Evolutionary conservation across 2,329 filamentous ascomycete genomes (phyloP).

Genomic region (Periconia macrospinosa): DNA sequence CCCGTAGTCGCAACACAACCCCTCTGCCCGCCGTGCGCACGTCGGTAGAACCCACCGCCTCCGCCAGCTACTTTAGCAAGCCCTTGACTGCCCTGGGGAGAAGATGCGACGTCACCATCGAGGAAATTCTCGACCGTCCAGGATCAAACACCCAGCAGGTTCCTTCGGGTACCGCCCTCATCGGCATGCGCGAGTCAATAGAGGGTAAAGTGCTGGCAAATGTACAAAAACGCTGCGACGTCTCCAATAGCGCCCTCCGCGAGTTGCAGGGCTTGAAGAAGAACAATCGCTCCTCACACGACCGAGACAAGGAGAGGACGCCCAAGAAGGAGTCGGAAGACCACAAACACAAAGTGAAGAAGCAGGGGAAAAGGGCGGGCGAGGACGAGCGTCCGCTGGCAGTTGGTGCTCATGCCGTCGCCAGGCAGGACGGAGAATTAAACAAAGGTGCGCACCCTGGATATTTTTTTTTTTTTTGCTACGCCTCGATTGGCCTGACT

Average conservation of each 20-base stretch:
- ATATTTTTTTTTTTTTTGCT: neutral
- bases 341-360: conserved; percentile 47
- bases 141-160: conserved; percentile 55
- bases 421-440: conserved; percentile 66
- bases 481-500: conserved; percentile 2
- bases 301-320: conserved; percentile 52
- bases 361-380: conserved; percentile 78
- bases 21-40: conserved; percentile 62
- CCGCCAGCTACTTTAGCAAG: conserved; percentile 67
- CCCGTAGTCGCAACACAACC: conserved; percentile 75
- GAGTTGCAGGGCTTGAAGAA: conserved; percentile 68
- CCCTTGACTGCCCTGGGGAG: conserved; percentile 56
- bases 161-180: conserved; percentile 64
- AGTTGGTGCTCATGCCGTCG: conserved; percentile 65
- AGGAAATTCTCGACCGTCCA: conserved; percentile 69
- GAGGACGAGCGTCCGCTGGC: conserved; percentile 63
- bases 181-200: conserved; percentile 66
- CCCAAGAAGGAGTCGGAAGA: conserved; percentile 52
- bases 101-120: conserved; percentile 63
- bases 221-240: conserved; percentile 57
- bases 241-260: conserved; percentile 74
- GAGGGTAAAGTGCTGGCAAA: conserved; percentile 55
- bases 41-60: conserved; percentile 41
- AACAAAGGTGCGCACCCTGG: conserved; percentile 54
- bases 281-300: conserved; percentile 59